These are phyloP conservation scores for Carnegiea gigantea DNA, from an alignment of 179 eudicot species.

Conservation along the genomic window DNA sequence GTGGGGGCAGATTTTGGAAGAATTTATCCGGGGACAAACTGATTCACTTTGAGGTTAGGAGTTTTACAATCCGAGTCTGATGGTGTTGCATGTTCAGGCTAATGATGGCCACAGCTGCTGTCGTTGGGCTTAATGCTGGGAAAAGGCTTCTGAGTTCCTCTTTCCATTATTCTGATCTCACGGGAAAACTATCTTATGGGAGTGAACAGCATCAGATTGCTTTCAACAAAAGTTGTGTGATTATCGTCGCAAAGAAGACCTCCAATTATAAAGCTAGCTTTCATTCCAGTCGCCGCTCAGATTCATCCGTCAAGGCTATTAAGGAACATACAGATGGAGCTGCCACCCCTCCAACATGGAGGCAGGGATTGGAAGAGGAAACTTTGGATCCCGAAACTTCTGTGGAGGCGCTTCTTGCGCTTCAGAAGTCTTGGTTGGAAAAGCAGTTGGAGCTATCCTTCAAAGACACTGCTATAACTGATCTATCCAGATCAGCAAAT, in stretches of 20 bases:
- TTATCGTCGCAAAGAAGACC: constrained; percentile 55
- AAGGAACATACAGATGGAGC: constrained; percentile 50
- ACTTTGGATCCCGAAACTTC: constrained; percentile 40
- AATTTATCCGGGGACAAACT: constrained; percentile 14
- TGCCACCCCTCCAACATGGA: constrained; percentile 42
- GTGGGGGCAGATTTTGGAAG: constrained; percentile 32
- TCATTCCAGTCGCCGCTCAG: constrained; percentile 36
- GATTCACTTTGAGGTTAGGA: constrained; percentile 27
- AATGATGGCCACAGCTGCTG: constrained; percentile 79
- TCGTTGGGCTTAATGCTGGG: constrained; percentile 79
- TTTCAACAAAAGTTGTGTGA: constrained; percentile 37
- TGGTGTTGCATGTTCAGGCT: constrained; percentile 49
- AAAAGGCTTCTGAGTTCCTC: constrained; percentile 71
- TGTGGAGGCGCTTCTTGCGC: constrained; percentile 70
- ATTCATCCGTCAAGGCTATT: constrained; percentile 55
- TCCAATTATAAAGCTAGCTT: constrained; percentile 42
- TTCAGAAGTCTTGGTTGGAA: constrained; percentile 86
- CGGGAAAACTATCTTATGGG: constrained; percentile 49
- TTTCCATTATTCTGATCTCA: constrained; percentile 52
- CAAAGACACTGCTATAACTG: constrained; percentile 26
- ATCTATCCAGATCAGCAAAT: constrained; percentile 26
- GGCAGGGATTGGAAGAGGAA: constrained; percentile 36
- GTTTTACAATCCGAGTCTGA: constrained; percentile 35
- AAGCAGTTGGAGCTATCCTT: constrained; percentile 82
- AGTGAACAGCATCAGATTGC: constrained; percentile 50